Evolutionary conservation across 148 eudicot genomes (phyloP).

Genomic region (Rhododendron kiyosumense): DNA sequence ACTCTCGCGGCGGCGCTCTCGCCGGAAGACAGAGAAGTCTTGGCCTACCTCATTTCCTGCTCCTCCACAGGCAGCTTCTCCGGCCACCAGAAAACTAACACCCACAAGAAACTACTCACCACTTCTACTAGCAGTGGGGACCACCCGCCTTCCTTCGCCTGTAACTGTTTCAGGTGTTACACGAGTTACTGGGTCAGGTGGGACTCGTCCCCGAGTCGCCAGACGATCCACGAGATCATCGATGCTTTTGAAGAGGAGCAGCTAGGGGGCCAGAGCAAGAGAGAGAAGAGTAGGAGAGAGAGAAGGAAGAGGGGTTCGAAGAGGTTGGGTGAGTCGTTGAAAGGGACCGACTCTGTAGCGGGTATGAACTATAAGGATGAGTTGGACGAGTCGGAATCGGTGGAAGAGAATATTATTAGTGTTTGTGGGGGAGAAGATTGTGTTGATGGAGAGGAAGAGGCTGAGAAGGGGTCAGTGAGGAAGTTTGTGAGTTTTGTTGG

Average conservation of each 20-base stretch:
- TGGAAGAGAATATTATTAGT: neutral
- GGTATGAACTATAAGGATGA: conserved; percentile 10
- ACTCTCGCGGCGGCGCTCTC: conserved; percentile 58
- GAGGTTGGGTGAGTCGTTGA: conserved; percentile 7
- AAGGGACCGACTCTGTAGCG: conserved; percentile 16
- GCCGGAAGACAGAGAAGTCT: conserved; percentile 49
- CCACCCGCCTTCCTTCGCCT: conserved; percentile 47
- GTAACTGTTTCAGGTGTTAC: conserved; percentile 74
- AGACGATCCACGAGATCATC: conserved; percentile 68
- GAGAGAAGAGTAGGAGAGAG: conserved; percentile 14
- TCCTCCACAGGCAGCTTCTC: conserved; percentile 29
- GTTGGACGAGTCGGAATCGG: conserved; percentile 14
- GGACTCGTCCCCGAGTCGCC: conserved; percentile 79
- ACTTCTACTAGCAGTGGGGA: conserved; percentile 12
- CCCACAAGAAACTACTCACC: neutral
- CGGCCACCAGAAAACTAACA: neutral
- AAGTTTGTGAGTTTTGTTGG: conserved; percentile 37
- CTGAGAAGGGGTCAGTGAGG: conserved; percentile 26
- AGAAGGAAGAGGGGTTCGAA: conserved; percentile 21
- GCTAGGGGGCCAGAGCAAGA: conserved; percentile 17
- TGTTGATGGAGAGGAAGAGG: conserved; percentile 4
- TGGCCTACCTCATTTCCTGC: conserved; percentile 76
- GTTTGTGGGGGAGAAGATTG: neutral
- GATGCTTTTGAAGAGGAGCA: conserved; percentile 65
- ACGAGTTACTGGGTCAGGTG: conserved; percentile 71